Conservation (phyloP, 176 grass and related monocot genomes). For the Ensete ventricosum region DNA sequence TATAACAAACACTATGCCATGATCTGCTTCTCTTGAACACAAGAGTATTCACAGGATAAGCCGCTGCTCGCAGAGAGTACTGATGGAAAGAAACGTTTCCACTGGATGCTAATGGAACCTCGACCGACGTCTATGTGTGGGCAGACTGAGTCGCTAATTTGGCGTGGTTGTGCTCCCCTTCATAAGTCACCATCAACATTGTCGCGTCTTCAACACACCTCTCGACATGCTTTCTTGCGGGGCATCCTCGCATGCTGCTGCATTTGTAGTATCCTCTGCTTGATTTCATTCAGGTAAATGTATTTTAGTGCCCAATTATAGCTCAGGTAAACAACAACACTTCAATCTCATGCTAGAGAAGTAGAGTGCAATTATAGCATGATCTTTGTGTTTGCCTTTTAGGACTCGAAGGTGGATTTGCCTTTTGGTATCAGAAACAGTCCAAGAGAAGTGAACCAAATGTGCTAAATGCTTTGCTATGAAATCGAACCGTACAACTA, state of each 20-base stretch:
- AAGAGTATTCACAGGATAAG: slow-evolving; percentile 3
- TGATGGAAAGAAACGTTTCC: background rate
- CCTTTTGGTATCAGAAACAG: background rate
- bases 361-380: background rate
- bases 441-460: background rate
- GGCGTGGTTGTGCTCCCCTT: slow-evolving; percentile 12
- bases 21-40: background rate
- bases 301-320: background rate
- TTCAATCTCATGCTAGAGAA: too few species aligned
- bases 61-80: background rate
- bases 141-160: slow-evolving; percentile 5
- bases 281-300: background rate
- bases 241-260: slow-evolving; percentile 13
- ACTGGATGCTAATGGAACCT: background rate
- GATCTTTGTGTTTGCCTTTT: background rate
- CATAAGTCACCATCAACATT: slow-evolving; percentile 16
- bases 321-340: too few species aligned
- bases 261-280: slow-evolving; percentile 17
- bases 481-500: background rate
- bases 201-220: slow-evolving; percentile 13
- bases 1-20: slow-evolving; percentile 1
- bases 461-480: background rate
- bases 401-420: background rate
- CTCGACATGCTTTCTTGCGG: slow-evolving; percentile 14
- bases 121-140: background rate